phyloP scores from a whole-genome alignment of 2,329 filamentous ascomycete species.

The Zymoseptoria passerinii region DNA sequence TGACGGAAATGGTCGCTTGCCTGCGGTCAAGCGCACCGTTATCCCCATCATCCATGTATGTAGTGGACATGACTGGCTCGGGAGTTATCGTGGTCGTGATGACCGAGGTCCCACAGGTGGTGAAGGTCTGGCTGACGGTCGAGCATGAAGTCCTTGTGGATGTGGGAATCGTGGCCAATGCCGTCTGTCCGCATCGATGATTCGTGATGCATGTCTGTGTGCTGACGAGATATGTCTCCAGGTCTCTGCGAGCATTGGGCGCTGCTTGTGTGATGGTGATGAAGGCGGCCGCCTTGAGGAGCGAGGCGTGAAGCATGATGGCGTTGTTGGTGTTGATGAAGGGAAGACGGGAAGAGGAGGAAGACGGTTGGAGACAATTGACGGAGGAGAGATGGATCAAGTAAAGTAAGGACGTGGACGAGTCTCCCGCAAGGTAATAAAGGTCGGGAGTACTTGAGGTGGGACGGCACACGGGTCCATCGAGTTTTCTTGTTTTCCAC shows the following conservation, averaged over 20 bases:
- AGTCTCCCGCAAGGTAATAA: not conserved
- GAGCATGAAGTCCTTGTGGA: conserved; percentile 10
- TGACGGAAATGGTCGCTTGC: conserved; percentile 1
- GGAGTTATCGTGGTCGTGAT: conserved; percentile 16
- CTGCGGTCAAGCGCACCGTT: not conserved
- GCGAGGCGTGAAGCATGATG: conserved; percentile 3
- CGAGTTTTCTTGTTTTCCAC: not conserved
- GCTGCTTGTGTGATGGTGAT: conserved; percentile 5
- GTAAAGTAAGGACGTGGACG: not conserved
- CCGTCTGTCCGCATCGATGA: conserved; percentile 7
- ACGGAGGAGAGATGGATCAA: not conserved
- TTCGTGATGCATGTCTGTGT: conserved; percentile 16
- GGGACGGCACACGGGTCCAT: not conserved
- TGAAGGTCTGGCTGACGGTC: conserved; percentile 15
- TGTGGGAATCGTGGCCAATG: conserved; percentile 8
- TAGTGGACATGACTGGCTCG: conserved; percentile 10
- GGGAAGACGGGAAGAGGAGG: not conserved
- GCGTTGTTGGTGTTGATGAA: not conserved
- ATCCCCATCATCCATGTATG: not conserved
- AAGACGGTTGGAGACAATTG: not conserved
- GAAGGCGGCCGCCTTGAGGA: conserved; percentile 4
- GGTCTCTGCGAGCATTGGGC: conserved; percentile 2
- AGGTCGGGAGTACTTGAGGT: not conserved
- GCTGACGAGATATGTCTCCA: conserved; percentile 7
- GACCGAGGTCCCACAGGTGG: conserved; percentile 11